These are phyloP conservation scores for Anthracocystis panici-leucophaei DNA, from an alignment of 1,284 basidiomycete species.

Conservation along the genomic window DNA sequence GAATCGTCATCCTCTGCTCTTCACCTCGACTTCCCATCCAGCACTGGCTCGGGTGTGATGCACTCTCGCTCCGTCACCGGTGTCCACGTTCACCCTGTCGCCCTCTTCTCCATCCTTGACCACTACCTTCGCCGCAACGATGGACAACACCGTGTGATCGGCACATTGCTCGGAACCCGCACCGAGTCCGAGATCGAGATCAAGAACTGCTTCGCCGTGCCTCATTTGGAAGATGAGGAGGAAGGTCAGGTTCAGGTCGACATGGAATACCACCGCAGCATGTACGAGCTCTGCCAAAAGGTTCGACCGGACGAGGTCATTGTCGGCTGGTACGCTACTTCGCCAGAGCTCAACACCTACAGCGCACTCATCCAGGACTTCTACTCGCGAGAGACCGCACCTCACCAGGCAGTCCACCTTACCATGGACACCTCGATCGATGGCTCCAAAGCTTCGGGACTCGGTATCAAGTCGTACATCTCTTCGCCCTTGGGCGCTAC, in stretches of 20 bases:
- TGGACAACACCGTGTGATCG: conserved; percentile 80
- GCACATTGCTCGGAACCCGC: conserved; percentile 90
- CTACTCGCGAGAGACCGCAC: conserved; percentile 90
- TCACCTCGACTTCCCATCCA: conserved; percentile 67
- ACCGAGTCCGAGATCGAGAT: conserved; percentile 73
- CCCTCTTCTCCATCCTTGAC: conserved; percentile 94
- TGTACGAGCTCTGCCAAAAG: conserved; percentile 89
- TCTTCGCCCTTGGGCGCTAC: conserved; percentile 74
- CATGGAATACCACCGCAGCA: conserved; percentile 92
- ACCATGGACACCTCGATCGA: conserved; percentile 86
- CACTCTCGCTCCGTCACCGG: conserved; percentile 66
- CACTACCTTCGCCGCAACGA: conserved; percentile 92
- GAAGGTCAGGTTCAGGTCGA: conserved; percentile 79
- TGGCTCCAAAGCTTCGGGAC: conserved; percentile 48
- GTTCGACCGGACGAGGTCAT: conserved; percentile 87
- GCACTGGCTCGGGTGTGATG: conserved; percentile 61
- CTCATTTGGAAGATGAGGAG: conserved; percentile 78
- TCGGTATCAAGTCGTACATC: conserved; percentile 84
- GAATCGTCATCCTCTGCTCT: conserved; percentile 62
- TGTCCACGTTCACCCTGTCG: conserved; percentile 68
- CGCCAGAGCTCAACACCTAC: conserved; percentile 88
- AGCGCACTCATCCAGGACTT: conserved; percentile 99
- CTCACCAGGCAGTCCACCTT: conserved; percentile 90
- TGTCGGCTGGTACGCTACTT: conserved; percentile 79
- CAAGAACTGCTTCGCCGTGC: conserved; percentile 66